These are phyloP conservation scores for Fraxinus quadrangulata DNA, from an alignment of 257 asterid species.

Conservation along the genomic window DNA sequence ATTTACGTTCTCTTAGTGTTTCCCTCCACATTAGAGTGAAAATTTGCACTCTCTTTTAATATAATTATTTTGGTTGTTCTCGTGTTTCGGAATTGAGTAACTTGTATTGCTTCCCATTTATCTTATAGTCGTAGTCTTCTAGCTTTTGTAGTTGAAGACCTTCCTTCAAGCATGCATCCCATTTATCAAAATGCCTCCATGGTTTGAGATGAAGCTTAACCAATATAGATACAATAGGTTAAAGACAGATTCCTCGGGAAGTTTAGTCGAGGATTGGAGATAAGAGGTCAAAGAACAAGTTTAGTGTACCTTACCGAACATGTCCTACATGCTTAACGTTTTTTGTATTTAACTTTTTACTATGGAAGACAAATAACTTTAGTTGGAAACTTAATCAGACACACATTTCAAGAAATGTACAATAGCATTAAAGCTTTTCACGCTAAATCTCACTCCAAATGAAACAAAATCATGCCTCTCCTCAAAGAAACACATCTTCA, in stretches of 20 bases:
- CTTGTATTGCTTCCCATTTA: too few species aligned
- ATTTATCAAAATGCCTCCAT: too few species aligned
- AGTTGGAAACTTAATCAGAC: background rate
- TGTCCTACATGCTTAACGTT: too few species aligned
- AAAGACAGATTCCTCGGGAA: background rate
- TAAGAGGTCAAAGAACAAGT: background rate
- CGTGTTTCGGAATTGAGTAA: too few species aligned
- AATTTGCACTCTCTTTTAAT: too few species aligned
- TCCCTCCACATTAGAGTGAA: too few species aligned
- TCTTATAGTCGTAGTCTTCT: too few species aligned
- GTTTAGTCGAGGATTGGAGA: background rate
- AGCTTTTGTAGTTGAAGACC: background rate
- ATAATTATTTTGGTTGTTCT: too few species aligned
- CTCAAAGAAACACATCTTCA: background rate
- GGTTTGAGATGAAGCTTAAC: too few species aligned
- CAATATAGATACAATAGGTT: background rate
- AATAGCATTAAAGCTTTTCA: background rate
- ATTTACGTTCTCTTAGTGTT: too few species aligned
- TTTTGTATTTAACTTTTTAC: too few species aligned
- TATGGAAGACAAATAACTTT: background rate
- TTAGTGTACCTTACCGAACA: background rate
- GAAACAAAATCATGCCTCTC: background rate
- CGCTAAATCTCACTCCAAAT: background rate
- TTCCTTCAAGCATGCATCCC: too few species aligned
- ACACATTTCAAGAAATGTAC: background rate